These are phyloP conservation scores for Pseudogymnoascus sp. DNA, from an alignment of 2,329 filamentous ascomycete species.

Conservation along the genomic window DNA sequence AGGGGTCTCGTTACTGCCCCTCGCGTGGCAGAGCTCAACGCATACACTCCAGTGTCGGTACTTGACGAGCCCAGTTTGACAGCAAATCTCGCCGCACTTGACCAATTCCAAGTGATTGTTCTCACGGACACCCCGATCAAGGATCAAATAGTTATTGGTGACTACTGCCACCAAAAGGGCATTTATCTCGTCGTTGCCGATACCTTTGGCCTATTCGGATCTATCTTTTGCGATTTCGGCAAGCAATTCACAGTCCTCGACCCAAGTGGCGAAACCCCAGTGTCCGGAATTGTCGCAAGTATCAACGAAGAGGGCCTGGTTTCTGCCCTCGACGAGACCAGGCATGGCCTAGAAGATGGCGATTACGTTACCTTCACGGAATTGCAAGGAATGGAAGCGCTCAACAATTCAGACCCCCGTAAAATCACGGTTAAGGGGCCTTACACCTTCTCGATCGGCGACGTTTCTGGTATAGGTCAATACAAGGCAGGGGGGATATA, in stretches of 20 bases:
- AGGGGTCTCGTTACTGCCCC: slow-evolving; percentile 82
- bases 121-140: slow-evolving; percentile 77
- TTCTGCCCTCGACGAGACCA: slow-evolving; percentile 86
- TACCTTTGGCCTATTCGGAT: slow-evolving; percentile 89
- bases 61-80: slow-evolving; percentile 62
- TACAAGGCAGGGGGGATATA: slow-evolving; percentile 88
- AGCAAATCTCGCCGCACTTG: slow-evolving; percentile 71
- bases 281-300: slow-evolving; percentile 81
- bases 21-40: slow-evolving; percentile 88
- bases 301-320: slow-evolving; percentile 88
- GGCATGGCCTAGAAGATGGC: slow-evolving; percentile 92
- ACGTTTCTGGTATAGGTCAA: slow-evolving; percentile 78
- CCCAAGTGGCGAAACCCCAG: slow-evolving; percentile 79
- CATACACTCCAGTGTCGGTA: slow-evolving; percentile 84
- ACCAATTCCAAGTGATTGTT: slow-evolving; percentile 88
- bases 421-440: slow-evolving; percentile 93
- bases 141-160: slow-evolving; percentile 75
- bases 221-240: slow-evolving; percentile 95
- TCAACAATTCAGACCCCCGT: slow-evolving; percentile 78
- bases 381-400: slow-evolving; percentile 79
- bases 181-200: slow-evolving; percentile 86
- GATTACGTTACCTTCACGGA: slow-evolving; percentile 95
- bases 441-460: slow-evolving; percentile 95
- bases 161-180: slow-evolving; percentile 89
- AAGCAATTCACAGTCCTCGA: slow-evolving; percentile 89